phyloP scores from a whole-genome alignment of 352 stramenopile genomes.

The Phytopythium cucurbitacearum region DNA sequence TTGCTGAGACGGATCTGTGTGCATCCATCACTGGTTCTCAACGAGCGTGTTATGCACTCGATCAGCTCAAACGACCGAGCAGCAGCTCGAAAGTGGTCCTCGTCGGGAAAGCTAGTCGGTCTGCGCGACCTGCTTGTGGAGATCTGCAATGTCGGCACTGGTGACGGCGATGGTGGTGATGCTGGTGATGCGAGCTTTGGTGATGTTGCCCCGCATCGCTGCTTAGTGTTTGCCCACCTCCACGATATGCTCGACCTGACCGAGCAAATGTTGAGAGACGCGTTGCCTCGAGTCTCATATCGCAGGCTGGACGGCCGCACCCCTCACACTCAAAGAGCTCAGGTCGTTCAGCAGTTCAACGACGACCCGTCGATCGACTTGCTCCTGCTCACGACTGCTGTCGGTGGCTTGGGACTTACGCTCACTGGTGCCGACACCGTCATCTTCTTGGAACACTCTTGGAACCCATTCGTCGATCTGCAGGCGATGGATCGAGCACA shows the following conservation, averaged over 20 bases:
- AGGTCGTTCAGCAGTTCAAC: constrained; percentile 92
- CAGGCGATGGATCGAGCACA: constrained; percentile 89
- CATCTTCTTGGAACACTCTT: constrained; percentile 97
- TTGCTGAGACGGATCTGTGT: constrained; percentile 93
- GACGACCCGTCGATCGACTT: constrained; percentile 88
- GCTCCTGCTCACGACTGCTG: constrained; percentile 94
- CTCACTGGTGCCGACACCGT: constrained; percentile 96
- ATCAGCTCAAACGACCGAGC: constrained; percentile 26
- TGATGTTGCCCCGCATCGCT: constrained; percentile 69
- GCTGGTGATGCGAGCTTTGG: constrained; percentile 1
- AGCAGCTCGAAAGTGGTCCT: constrained; percentile 44
- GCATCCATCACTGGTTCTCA: constrained; percentile 87
- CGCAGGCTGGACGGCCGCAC: constrained; percentile 92
- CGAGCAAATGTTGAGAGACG: constrained; percentile 80
- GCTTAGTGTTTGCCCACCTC: constrained; percentile 95
- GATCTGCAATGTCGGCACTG: constrained; percentile 33
- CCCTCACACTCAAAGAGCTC: constrained; percentile 51
- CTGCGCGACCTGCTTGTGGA: constrained; percentile 77
- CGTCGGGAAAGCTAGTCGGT: constrained; percentile 90
- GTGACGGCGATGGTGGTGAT: constrained; percentile 12
- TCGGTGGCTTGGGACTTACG: constrained; percentile 96
- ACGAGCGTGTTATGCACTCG: constrained; percentile 14
- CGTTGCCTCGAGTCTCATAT: constrained; percentile 72
- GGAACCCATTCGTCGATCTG: constrained; percentile 96
- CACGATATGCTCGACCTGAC: constrained; percentile 92